Conservation (phyloP, 176 grass and related monocot genomes). For the Ensete ventricosum region DNA sequence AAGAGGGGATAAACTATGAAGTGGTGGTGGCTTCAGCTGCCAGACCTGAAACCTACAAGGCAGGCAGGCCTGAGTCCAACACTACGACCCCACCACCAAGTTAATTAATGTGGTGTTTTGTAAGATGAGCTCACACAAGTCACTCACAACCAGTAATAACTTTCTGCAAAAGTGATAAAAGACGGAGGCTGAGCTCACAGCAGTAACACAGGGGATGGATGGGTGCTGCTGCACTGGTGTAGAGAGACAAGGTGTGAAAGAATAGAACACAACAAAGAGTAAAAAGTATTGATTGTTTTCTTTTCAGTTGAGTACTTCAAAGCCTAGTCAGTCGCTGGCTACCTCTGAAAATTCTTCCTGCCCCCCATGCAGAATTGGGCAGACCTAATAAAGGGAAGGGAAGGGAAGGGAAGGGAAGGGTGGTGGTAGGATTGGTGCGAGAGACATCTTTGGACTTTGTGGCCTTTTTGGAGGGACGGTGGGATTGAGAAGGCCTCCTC, state of each 20-base stretch:
- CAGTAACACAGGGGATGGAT: too few relatives aligned
- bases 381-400: neutral
- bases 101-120: too few relatives aligned
- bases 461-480: neutral
- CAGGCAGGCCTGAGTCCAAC: too few relatives aligned
- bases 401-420: too few relatives aligned
- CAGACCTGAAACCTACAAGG: neutral
- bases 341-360: conserved; percentile 23
- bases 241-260: conserved; percentile 1
- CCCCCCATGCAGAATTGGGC: conserved; percentile 13
- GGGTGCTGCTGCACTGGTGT: neutral
- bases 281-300: conserved; percentile 11
- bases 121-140: too few relatives aligned
- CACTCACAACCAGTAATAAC: too few relatives aligned
- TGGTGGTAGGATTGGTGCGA: neutral
- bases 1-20: conserved; percentile 5
- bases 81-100: too few relatives aligned
- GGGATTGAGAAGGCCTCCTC: neutral
- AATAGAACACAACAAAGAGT: neutral
- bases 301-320: conserved; percentile 15
- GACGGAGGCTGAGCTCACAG: too few relatives aligned
- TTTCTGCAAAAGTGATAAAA: too few relatives aligned
- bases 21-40: neutral
- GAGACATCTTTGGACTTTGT: neutral
- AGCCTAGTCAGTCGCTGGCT: conserved; percentile 11